Base-by-base conservation (phyloP, 176 grass and related monocot species). In the Rhipidocladum racemiflorum region DNA sequence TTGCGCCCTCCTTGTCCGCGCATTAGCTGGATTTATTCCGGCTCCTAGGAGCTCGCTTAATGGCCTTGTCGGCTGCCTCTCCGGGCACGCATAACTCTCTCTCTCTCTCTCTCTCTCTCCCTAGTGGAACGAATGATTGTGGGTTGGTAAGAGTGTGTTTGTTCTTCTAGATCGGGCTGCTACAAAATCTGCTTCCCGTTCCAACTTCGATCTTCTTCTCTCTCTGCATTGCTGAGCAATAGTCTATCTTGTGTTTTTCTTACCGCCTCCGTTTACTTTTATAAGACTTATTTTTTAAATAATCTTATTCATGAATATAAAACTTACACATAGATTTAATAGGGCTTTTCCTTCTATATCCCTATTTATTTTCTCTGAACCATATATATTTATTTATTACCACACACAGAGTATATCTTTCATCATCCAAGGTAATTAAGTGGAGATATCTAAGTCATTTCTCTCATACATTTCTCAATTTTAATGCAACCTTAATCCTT, bases 1-100 rank as follows among this genome's bases (percentile, higher is more conserved):
- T 87, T 36, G 86, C 61, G 83, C 70, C 65, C 79, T 67, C 53
- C 44, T 88, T 83, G 85, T 87, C 85, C 71, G 61, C 17, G 71
- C 61, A 63, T 42, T 64, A 11, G 20, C n/a, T 67, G 71, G 66
- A 57, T 34, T 60, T 35, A 24, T 66, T 50, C 61, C 76, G 21
- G 2, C 57, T 66, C 69, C 38, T 74, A 39, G 75, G 61, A 75
- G 46, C 14, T 39, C 1, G 9, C 42, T 65, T 48, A 40, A 88
- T 72, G 54, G 46, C 29, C 44, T 76, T 89, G 88, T 89, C 88
- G 78, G 78, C 78, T 77, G 38, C 8, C 54, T 66, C 21, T 44
- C 30, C 16, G 57, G 86, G 86, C 44, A 72, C 50, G 53, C 64
- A 7, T 24, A 13, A 7, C 54, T 66, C 21, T 44, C 30, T 21